phyloP scores from a whole-genome alignment of 2,329 filamentous ascomycete species.

The Fusarium sp. region DNA sequence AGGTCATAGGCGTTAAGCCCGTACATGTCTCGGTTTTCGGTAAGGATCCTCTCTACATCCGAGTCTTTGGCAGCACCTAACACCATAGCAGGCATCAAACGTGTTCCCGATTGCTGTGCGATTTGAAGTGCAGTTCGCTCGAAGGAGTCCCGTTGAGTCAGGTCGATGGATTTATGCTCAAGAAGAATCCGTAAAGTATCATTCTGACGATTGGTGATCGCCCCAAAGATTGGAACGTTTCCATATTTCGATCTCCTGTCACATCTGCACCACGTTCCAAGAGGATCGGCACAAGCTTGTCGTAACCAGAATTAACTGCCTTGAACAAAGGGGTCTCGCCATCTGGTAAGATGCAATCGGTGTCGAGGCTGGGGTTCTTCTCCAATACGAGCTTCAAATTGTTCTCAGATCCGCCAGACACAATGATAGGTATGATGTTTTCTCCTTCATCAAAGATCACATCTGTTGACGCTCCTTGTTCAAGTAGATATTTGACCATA shows the following conservation, averaged over 20 bases:
- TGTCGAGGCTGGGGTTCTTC: conserved; percentile 26
- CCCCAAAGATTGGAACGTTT: conserved; percentile 19
- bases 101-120: conserved; percentile 15
- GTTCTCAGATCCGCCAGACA: conserved; percentile 21
- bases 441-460: conserved; percentile 10
- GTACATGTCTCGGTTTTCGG: conserved; percentile 25
- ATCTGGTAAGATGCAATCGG: conserved; percentile 10
- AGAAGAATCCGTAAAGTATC: conserved; percentile 15
- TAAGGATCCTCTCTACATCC: conserved; percentile 5
- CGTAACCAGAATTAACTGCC: conserved; percentile 7
- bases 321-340: conserved; percentile 25
- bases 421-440: conserved; percentile 23
- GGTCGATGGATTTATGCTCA: conserved; percentile 13
- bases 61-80: conserved; percentile 14
- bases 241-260: conserved; percentile 13
- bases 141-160: conserved; percentile 24
- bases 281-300: conserved; percentile 15
- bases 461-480: conserved; percentile 23
- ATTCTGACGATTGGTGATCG: conserved; percentile 19
- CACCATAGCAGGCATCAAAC: conserved; percentile 18
- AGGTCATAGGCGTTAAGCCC: conserved; percentile 22
- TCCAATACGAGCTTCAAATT: conserved; percentile 27
- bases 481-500: conserved; percentile 32
- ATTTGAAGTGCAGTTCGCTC: conserved; percentile 22
- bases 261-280: conserved; percentile 29